A percentile compares a stretch with the other conserved stretches of the same genome.
These are phyloP conservation scores for Moricandia arvensis DNA, from an alignment of 345 rosid species.

Conservation along the genomic window DNA sequence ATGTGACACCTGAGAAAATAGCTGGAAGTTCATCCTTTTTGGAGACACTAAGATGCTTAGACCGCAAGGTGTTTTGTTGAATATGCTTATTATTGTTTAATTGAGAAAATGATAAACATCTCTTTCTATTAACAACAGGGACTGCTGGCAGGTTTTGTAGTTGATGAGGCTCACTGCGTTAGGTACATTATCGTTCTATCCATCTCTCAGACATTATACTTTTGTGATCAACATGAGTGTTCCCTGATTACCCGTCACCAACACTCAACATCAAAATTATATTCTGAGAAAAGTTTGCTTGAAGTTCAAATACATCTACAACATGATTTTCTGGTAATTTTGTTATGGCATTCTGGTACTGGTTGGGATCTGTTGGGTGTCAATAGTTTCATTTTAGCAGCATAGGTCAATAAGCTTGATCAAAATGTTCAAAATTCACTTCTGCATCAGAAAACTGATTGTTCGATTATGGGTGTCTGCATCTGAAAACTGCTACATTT, in stretches of 20 bases:
- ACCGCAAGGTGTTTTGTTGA: constrained; percentile 53
- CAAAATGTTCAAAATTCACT: background rate
- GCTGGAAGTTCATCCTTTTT: constrained; percentile 68
- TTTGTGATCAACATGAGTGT: background rate
- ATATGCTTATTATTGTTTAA: background rate
- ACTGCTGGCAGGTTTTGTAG: constrained; percentile 75
- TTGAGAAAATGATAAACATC: no score
- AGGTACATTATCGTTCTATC: constrained; percentile 47
- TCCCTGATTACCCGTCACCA: background rate
- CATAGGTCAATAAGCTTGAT: background rate
- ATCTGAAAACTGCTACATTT: constrained; percentile 10
- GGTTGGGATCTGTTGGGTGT: background rate
- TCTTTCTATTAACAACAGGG: constrained; percentile 44
- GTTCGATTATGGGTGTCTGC: background rate
- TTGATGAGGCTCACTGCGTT: constrained; percentile 94
- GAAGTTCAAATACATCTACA: background rate
- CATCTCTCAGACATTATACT: background rate
- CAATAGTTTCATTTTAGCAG: background rate
- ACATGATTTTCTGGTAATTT: background rate
- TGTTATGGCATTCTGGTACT: background rate
- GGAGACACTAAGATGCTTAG: constrained; percentile 58
- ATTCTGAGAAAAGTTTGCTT: background rate
- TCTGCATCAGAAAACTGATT: background rate
- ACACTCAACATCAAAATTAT: background rate
- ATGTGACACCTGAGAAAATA: constrained; percentile 89